Percentiles rank a stretch among this genome's conserved stretches.
Evolutionary conservation across 202 grass and related monocot genomes (phyloP).

Genomic region (Zoysia matrella): DNA sequence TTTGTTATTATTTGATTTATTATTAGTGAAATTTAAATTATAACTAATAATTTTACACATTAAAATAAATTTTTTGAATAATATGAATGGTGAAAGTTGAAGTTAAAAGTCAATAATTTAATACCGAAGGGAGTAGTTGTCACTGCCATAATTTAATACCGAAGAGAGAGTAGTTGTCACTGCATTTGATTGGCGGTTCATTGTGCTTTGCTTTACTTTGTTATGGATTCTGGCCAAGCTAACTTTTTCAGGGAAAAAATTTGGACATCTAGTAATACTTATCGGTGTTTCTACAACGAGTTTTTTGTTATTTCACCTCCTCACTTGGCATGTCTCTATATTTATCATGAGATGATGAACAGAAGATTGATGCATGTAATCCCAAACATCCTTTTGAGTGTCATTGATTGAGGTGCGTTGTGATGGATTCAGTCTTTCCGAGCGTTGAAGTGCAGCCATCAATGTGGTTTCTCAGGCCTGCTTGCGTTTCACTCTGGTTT

Average conservation of each 20-base stretch:
- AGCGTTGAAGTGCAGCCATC: conserved; percentile 42
- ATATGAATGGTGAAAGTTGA: too few species aligned
- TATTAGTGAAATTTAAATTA: too few species aligned
- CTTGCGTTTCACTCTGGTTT: conserved; percentile 37
- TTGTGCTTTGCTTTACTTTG: background rate
- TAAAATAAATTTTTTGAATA: too few species aligned
- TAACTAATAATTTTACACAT: too few species aligned
- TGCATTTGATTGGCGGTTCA: conserved; percentile 41
- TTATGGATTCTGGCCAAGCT: conserved; percentile 34
- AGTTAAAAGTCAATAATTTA: too few species aligned
- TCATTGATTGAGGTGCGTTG: conserved; percentile 31
- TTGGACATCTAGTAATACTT: background rate
- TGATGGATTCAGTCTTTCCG: conserved; percentile 39
- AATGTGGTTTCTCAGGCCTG: conserved; percentile 42
- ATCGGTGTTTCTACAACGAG: background rate
- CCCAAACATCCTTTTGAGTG: conserved; percentile 42
- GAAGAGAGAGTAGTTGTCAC: background rate
- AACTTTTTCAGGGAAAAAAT: background rate
- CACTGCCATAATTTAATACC: too few species aligned
- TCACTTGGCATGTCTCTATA: conserved; percentile 42
- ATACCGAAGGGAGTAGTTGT: too few species aligned
- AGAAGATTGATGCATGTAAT: conserved; percentile 40
- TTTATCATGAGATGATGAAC: conserved; percentile 53
- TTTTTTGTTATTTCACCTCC: conserved; percentile 7
- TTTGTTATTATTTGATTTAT: too few species aligned